Evolutionary conservation across 2,329 filamentous ascomycete genomes (phyloP), one percentile per base, ranked within the genome.

Genomic region (Setomelanomma holmii): DNA sequence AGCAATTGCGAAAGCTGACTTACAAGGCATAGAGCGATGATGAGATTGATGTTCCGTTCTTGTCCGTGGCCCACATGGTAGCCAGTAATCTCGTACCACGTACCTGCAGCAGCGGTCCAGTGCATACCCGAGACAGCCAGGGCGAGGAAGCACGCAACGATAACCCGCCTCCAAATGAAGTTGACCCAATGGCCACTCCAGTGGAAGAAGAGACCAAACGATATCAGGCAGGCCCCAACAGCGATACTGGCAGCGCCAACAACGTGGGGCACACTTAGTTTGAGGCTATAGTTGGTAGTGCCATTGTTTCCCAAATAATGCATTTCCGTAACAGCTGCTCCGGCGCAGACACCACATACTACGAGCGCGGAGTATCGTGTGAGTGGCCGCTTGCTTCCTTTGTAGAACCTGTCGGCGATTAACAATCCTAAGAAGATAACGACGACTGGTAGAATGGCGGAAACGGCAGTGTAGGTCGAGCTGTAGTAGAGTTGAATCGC

Each of bases 251-350:
- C 85, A 4, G 91, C 85, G 2, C 87, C 89, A 2, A 88, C 76
- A 14, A 96, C 82, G 66, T 86, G 85, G 19, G 75, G 76, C 12
- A 77, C 67, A 3, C 76, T 73, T 61, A 93, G 92, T 10, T 79
- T 75, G 62, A 89, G 87, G 4, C 70, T 75, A 67, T 95, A 96
- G 70, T 96, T 93, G 22, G 82, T 81, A 55, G 93, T 91, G 27
- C 90, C 91, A 24, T 89, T 84, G 68, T 96, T 92, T n/a, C 90
- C 90, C 16, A 93, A 79, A 66, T 95, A 96, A 72, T 96, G 90
- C 91, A 96, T 95, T 24, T 88, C 89, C 53, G 89, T 91, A 43
- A 95, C 87, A 19, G 90, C 87, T 4, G 86, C 79, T 12, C 91
- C 91, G 1, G 89, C 88, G 38, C 93, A 79, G 1, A 85, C 67